Evolutionary conservation across 345 rosid species (phyloP), one percentile per base, ranked within the genome.

Genomic region (Populus simonii): DNA sequence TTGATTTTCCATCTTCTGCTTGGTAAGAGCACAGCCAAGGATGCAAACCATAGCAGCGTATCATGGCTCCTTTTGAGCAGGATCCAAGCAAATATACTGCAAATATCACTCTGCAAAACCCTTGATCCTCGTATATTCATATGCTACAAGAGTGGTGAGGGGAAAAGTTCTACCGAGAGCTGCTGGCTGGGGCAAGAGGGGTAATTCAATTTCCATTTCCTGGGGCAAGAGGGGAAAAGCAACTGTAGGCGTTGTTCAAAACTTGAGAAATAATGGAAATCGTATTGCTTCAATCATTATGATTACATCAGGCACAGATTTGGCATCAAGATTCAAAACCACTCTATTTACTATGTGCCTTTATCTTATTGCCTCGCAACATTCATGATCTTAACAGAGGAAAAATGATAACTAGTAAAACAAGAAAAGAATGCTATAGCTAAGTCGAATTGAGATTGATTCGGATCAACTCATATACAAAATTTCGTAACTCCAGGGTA

Each of bases 381-480:
- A 72, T 35, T 72, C 47, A 72, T 57, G 6, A 18, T 33, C 8
- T n/a, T 7, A 22, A 8, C 75, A 72, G 11, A 23, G 18, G 51
- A 15, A 47, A 47, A 47, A 47, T 12, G 1, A 13, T 47, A 33
- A 13, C 18, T 15, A 13, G 51, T 47, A 13, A 47, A 15, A 47
- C 51, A 47, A 47, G 41, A 23, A 72, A 72, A 55, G 66, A 55
- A 35, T 72, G 61, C 20, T 36, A 72, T 55, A 72, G 66, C 33
- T 12, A n/a, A 7, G 33, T 20, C 6, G 25, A 31, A 49, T 23
- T 1, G 20, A 29, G 15, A 35, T 11, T 17, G 36, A 71, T 17
- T 49, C 41, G 33, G 59, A 53, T 33, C 5, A 36, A 36, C 35
- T 72, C 43, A 29, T 23, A 13, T 22, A 17, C 27, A 51, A 71